phyloP scores from a whole-genome alignment of 768 basidiomycete species.

The Amylocystis lapponica region DNA sequence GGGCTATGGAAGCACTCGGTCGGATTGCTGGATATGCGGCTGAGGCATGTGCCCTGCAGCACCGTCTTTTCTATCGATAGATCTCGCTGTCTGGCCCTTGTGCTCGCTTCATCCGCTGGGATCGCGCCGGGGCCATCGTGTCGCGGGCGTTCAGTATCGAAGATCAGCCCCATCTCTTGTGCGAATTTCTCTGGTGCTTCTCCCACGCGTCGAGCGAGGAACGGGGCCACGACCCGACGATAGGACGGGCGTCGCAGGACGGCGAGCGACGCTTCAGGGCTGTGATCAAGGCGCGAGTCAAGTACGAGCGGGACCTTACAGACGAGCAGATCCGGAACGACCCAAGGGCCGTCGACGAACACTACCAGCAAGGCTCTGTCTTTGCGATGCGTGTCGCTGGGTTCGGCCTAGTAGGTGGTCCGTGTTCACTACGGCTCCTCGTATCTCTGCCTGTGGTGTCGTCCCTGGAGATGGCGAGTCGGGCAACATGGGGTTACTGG shows the following conservation, averaged over 20 bases:
- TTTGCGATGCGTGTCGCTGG: neutral
- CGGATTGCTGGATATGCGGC: slow-evolving; percentile 21
- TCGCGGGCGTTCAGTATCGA: slow-evolving; percentile 21
- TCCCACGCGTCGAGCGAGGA: slow-evolving; percentile 4
- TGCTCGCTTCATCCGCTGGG: slow-evolving; percentile 27
- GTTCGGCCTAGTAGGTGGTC: too few relatives aligned
- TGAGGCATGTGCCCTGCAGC: slow-evolving; percentile 20
- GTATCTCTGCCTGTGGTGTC: slow-evolving; percentile 7
- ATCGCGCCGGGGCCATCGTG: slow-evolving; percentile 28
- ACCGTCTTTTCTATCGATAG: slow-evolving; percentile 23
- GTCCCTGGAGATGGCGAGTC: neutral
- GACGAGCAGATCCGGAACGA: too few relatives aligned
- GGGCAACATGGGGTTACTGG: slow-evolving; percentile 6
- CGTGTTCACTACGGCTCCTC: neutral
- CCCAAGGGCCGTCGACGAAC: neutral
- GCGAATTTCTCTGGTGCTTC: slow-evolving; percentile 28
- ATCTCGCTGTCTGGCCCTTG: slow-evolving; percentile 19
- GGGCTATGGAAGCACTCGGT: slow-evolving; percentile 1
- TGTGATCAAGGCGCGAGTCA: neutral
- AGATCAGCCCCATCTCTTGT: slow-evolving; percentile 13
- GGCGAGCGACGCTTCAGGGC: slow-evolving; percentile 4
- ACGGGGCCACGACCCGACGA: slow-evolving; percentile 23
- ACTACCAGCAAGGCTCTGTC: slow-evolving; percentile 5
- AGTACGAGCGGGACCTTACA: neutral
- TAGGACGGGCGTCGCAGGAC: neutral